Conservation (phyloP, 164 flowering plant species). For the Magnolia sinica region DNA sequence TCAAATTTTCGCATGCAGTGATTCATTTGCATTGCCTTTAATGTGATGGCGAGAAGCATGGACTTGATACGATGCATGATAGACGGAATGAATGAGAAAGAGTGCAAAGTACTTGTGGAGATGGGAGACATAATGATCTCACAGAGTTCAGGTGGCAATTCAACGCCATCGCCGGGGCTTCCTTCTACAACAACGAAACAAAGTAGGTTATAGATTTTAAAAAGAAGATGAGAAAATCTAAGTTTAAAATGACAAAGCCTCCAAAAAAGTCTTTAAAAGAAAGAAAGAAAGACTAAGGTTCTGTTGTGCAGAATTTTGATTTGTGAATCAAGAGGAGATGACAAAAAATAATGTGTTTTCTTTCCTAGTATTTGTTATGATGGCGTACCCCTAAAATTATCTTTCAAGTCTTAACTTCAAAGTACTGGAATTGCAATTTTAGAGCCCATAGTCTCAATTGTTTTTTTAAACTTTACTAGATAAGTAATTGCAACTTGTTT, state of each 20-base stretch:
- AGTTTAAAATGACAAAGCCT: neutral
- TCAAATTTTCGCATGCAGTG: slow-evolving; percentile 41
- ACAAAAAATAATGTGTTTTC: too few species aligned
- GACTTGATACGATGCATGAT: slow-evolving; percentile 80
- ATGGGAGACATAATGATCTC: slow-evolving; percentile 61
- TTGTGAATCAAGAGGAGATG: too few species aligned
- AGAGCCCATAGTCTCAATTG: too few species aligned
- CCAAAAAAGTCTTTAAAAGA: too few species aligned
- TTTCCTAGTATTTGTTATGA: too few species aligned
- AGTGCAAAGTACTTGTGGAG: slow-evolving; percentile 45
- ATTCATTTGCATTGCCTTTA: slow-evolving; percentile 48
- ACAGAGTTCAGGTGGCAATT: slow-evolving; percentile 69
- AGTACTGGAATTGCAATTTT: too few species aligned
- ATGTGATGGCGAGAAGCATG: slow-evolving; percentile 51
- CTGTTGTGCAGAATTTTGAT: too few species aligned
- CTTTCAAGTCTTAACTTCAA: too few species aligned
- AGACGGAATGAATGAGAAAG: slow-evolving; percentile 73
- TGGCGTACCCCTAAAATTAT: too few species aligned
- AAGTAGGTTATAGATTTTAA: slow-evolving; percentile 1
- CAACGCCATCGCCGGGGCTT: slow-evolving; percentile 51
- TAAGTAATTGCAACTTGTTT: too few species aligned
- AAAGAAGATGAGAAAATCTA: neutral
- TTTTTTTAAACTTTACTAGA: too few species aligned
- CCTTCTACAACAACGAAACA: slow-evolving; percentile 37
- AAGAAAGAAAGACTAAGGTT: neutral